Evolutionary conservation across 306 rosid genomes (phyloP).

Genomic region (Citrullus amarus): DNA sequence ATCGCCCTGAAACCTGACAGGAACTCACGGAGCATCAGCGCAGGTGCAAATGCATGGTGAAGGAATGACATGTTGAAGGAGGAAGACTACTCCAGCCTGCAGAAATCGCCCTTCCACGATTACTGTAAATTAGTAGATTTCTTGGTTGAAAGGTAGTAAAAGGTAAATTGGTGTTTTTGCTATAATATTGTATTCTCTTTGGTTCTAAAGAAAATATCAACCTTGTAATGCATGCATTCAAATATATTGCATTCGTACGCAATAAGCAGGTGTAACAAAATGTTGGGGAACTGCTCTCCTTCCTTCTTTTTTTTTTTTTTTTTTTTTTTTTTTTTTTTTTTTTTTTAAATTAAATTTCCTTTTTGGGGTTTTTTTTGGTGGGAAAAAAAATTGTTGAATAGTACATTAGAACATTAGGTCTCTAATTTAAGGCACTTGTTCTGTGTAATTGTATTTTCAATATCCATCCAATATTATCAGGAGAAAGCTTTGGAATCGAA

Average conservation of each 20-base stretch:
- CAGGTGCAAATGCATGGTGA: conserved; percentile 50
- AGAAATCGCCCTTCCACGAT: not conserved
- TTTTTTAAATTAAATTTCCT: not conserved
- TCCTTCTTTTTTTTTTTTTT: not conserved
- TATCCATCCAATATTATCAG: not conserved
- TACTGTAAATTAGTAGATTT: conserved; percentile 25
- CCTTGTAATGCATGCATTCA: conserved; percentile 20
- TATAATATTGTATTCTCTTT: not conserved
- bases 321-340: not conserved
- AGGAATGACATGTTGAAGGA: conserved; percentile 29
- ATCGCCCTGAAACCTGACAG: conserved; percentile 33
- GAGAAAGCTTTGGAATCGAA: not conserved
- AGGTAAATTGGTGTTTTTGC: not conserved
- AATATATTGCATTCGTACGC: conserved; percentile 19
- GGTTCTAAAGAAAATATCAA: conserved; percentile 7
- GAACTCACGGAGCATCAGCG: conserved; percentile 67
- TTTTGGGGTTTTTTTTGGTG: too few relatives aligned
- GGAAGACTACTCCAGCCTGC: not conserved
- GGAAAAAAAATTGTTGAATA: not conserved
- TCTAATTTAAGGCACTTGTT: not conserved
- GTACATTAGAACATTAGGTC: not conserved
- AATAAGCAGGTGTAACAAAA: conserved; percentile 17
- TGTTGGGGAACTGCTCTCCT: not conserved
- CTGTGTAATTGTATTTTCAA: not conserved
- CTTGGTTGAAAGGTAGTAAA: conserved; percentile 7